Evolutionary conservation across 495 filamentous ascomycete species (phyloP), one percentile per base, ranked within the genome.

Genomic region (Collariella sp.): DNA sequence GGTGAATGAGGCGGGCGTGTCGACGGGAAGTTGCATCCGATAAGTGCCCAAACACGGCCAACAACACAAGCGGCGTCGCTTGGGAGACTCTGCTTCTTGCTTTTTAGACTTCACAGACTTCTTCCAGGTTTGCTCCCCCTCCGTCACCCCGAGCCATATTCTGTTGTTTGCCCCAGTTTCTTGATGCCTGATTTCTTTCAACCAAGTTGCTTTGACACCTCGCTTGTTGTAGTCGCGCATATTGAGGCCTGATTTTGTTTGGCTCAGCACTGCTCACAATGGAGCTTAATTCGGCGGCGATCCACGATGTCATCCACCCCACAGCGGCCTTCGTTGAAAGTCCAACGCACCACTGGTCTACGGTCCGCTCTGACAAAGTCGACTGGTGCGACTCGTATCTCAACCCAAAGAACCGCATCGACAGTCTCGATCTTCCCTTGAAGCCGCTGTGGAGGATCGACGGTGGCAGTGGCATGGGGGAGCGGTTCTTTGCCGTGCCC

Each of bases 331-430:
- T 74, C 57, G 64, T 56, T 5, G 57, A 57, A 50, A 38, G 23
- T 24, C 20, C 57, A 19, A 55, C 57, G 13, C 16, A 54, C 13
- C 3, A 42, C 16, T 26, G 11, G 15, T 42, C 15, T 22, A 29
- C 41, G 18, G 2, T 1, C 1, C 24, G 13, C 6, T 23, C 18
- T 18, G 38, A 45, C 11, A 24, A 39, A 15, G 45, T 39, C 15
- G 35, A 62, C 7, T 77, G 74, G 74, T 46, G 47, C 19, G 48
- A 53, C 6, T 76, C 73, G 12, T 67, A 72, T 42, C 58, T 76
- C 29, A 77, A 77, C 52, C 75, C 75, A 3, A 76, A 76, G 55
- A 77, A 77, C 44, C 71, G 75, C 36, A 72, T 76, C 57, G 72
- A 76, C 49, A 76, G 75, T 22, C 72, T 77, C 35, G 73, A 72